Base-by-base conservation (phyloP, 2,329 filamentous ascomycete species). In the Tolypocladium paradoxum region DNA sequence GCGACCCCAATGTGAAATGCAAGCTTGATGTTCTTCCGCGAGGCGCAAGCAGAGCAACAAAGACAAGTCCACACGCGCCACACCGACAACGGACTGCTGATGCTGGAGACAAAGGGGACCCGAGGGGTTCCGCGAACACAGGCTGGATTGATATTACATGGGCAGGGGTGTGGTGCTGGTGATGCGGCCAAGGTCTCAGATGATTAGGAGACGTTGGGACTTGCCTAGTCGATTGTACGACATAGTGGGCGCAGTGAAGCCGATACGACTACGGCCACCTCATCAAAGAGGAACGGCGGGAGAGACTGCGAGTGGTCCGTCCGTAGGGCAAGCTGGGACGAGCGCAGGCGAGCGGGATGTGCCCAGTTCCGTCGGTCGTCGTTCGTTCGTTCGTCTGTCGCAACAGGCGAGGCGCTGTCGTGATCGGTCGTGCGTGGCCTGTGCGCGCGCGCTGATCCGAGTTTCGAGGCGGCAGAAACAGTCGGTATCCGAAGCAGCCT, bases 151-250 rank as follows among this genome's bases (percentile, higher is more conserved):
- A 54, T 53, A 59, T 51, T 33, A 43, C 36, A 52, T 50, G 53
- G 47, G 50, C 53, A 55, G 57, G 54, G 50, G 24, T 49, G 46
- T 34, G 38, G 31, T 48, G 46, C 20, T 31, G 34, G 20, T 2
- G 46, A 27, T 20, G 33, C 8, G n/a, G 40, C 11, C 40, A 24
- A 33, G 24, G 43, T 46, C 48, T 48, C 12, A 29, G 45, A 43
- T 18, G 47, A 31, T 36, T 7, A 12, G 40, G 45, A n/a, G 59
- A 58, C 62, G 48, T 52, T 49, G 58, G 56, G 56, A 81, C 82
- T 74, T 77, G 82, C 85, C 82, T 76, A 88, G 70, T 62, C 84
- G 82, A 75, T 88, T 87, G 74, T 89, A 89, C 67, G 83, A 81
- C 83, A 88, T 87, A 71, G 67, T 71, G 54, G 51, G 46, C 49